phyloP scores from a whole-genome alignment of 176 grass and related monocot species.

The Coix lacrymajobi region DNA sequence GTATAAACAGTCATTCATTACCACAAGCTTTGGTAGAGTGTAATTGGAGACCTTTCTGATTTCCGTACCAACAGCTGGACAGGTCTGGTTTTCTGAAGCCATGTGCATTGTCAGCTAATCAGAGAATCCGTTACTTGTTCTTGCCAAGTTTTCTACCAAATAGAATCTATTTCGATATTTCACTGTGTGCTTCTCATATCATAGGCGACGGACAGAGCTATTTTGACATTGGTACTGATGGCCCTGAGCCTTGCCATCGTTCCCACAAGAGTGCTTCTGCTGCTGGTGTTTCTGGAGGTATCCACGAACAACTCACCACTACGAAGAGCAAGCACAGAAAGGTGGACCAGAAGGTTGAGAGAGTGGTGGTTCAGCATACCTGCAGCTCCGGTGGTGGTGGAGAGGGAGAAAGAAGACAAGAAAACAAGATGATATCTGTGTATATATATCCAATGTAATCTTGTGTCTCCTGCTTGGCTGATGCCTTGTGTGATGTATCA shows the following conservation, averaged over 20 bases:
- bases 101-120: background rate
- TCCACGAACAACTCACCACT: constrained; percentile 72
- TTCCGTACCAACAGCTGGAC: background rate
- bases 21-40: background rate
- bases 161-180: background rate
- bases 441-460: constrained; percentile 10
- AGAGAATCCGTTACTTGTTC: background rate
- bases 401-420: constrained; percentile 79
- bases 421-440: constrained; percentile 54
- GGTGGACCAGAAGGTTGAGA: constrained; percentile 71
- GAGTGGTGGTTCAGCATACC: constrained; percentile 99
- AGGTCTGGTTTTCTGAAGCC: background rate
- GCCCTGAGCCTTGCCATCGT: constrained; percentile 56
- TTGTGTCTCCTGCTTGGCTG: background rate
- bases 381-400: constrained; percentile 85
- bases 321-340: constrained; percentile 74
- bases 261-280: constrained; percentile 49
- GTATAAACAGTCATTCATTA: background rate
- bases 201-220: constrained; percentile 74
- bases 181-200: background rate
- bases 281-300: constrained; percentile 73
- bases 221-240: constrained; percentile 58
- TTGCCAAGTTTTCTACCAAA: background rate
- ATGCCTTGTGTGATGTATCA: background rate
- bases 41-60: background rate